These are phyloP conservation scores for Venturia pyrina DNA, from an alignment of 2,329 filamentous ascomycete genomes.

Conservation along the genomic window DNA sequence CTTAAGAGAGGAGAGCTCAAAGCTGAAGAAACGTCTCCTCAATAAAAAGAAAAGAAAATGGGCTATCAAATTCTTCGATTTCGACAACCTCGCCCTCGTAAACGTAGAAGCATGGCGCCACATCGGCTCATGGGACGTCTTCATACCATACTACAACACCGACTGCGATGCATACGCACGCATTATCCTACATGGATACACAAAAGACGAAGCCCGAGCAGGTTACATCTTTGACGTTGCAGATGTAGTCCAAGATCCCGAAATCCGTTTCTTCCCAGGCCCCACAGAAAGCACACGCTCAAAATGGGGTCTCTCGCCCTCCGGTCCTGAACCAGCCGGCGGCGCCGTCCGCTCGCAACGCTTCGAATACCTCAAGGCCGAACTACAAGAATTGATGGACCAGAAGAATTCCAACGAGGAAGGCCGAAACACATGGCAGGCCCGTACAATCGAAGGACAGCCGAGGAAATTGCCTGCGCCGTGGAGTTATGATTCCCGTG, in stretches of 20 bases:
- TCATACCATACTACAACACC: constrained; percentile 49
- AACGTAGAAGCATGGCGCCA: constrained; percentile 43
- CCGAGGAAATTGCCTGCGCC: constrained; percentile 10
- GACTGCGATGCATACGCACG: constrained; percentile 41
- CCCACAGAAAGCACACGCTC: not conserved
- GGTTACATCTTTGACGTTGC: constrained; percentile 16
- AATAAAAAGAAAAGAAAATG: constrained; percentile 25
- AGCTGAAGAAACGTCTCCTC: not conserved
- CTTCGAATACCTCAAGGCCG: constrained; percentile 11
- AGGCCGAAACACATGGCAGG: constrained; percentile 15
- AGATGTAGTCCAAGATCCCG: constrained; percentile 10
- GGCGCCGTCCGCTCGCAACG: constrained; percentile 4
- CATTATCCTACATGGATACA: constrained; percentile 13
- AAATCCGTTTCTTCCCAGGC: constrained; percentile 12
- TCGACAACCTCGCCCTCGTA: constrained; percentile 48
- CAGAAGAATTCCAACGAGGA: constrained; percentile 9
- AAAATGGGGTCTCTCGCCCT: constrained; percentile 10
- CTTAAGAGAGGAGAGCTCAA: constrained; percentile 8
- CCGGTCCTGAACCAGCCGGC: constrained; percentile 5
- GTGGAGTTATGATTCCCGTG: constrained; percentile 14
- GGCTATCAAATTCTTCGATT: constrained; percentile 47
- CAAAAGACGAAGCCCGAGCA: constrained; percentile 13
- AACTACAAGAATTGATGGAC: constrained; percentile 13
- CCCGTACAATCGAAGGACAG: not conserved
- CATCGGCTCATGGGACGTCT: constrained; percentile 47